These are phyloP conservation scores for Paecilomyces formosus DNA, from an alignment of 2,329 filamentous ascomycete genomes.

Conservation along the genomic window DNA sequence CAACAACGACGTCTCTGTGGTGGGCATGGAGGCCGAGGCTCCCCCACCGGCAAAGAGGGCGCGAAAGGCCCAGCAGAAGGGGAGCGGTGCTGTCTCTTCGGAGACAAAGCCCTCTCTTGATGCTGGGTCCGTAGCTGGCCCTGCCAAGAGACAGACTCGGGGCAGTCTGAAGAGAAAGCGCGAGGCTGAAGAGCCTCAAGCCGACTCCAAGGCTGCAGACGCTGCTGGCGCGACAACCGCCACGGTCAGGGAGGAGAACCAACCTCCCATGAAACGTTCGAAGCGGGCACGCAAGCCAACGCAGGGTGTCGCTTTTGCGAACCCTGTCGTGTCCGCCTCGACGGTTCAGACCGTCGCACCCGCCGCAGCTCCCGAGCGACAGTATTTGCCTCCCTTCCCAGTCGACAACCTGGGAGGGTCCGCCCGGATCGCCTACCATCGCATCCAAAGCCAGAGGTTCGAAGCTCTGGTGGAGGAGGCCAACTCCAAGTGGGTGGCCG, in stretches of 20 bases:
- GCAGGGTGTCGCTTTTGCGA: background rate
- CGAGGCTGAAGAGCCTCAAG: slow-evolving; percentile 1
- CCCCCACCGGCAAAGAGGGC: slow-evolving; percentile 12
- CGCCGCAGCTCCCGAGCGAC: background rate
- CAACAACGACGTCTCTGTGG: slow-evolving; percentile 1
- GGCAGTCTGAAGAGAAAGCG: slow-evolving; percentile 5
- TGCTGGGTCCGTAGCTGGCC: background rate
- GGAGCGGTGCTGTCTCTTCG: background rate
- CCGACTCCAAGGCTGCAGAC: background rate
- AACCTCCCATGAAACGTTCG: slow-evolving; percentile 4
- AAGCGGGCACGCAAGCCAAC: slow-evolving; percentile 5
- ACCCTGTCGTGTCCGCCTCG: background rate
- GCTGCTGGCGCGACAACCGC: background rate
- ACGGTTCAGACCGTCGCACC: background rate
- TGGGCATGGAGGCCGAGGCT: slow-evolving; percentile 13
- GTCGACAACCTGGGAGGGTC: slow-evolving; percentile 13
- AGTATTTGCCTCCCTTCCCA: slow-evolving; percentile 4
- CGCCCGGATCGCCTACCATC: slow-evolving; percentile 30
- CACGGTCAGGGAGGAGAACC: background rate
- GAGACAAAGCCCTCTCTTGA: background rate
- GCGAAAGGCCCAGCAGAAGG: slow-evolving; percentile 3
- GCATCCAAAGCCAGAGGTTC: slow-evolving; percentile 52
- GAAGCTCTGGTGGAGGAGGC: slow-evolving; percentile 50
- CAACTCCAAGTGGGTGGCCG: slow-evolving; percentile 49
- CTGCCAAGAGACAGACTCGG: slow-evolving; percentile 3